Conservation (phyloP, 192 early-diverging fungal genomes). For the Funneliformis geosporum region DNA sequence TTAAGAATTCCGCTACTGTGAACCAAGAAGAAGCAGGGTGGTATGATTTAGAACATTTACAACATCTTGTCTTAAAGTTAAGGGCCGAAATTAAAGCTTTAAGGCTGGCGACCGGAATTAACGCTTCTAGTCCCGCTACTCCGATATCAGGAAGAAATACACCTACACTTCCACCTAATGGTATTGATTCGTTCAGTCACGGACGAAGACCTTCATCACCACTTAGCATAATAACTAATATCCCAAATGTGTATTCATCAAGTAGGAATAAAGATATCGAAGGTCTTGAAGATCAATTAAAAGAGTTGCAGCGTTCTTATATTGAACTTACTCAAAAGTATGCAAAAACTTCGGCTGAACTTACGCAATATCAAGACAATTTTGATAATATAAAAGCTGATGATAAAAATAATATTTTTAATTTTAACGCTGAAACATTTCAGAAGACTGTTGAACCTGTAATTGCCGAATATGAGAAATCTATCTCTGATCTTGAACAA, state of each 20-base stretch:
- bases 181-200: conserved; percentile 25
- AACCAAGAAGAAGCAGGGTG: conserved; percentile 72
- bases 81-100: conserved; percentile 55
- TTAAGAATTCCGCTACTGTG: conserved; percentile 86
- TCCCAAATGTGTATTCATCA: background rate
- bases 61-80: conserved; percentile 63
- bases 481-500: conserved; percentile 60
- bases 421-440: conserved; percentile 31
- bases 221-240: background rate
- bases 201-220: conserved; percentile 28
- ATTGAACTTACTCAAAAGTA: conserved; percentile 56
- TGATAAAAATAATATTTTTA: conserved; percentile 8
- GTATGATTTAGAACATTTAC: conserved; percentile 67
- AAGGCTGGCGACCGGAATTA: conserved; percentile 24
- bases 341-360: conserved; percentile 51
- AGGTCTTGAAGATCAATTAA: conserved; percentile 52
- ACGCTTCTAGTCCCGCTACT: background rate
- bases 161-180: conserved; percentile 19
- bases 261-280: conserved; percentile 31
- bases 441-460: conserved; percentile 66
- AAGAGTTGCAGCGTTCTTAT: conserved; percentile 54
- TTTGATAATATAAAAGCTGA: background rate
- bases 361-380: conserved; percentile 52
- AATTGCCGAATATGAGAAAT: conserved; percentile 71
- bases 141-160: conserved; percentile 32